These are phyloP conservation scores for Chaetomiaceae sp. DNA, from an alignment of 2,329 filamentous ascomycete species.

Conservation along the genomic window DNA sequence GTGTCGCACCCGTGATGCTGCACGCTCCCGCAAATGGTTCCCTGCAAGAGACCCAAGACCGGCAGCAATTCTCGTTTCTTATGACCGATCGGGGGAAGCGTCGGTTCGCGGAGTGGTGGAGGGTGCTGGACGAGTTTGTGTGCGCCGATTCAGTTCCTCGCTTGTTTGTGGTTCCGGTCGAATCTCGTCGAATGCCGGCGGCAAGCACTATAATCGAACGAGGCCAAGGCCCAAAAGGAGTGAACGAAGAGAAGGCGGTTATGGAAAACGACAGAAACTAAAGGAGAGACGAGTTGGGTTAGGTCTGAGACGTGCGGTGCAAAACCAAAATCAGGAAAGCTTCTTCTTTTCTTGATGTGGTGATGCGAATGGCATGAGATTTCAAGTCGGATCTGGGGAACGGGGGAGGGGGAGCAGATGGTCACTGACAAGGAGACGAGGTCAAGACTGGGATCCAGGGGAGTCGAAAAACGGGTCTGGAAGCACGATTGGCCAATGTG, in stretches of 20 bases:
- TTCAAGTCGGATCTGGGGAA: background rate
- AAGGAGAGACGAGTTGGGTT: constrained; percentile 8
- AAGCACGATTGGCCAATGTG: background rate
- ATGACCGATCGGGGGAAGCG: background rate
- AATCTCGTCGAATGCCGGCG: no score
- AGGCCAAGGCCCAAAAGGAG: constrained; percentile 15
- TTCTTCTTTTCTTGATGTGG: background rate
- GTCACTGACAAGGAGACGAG: no score
- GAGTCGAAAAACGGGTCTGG: no score
- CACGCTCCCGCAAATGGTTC: constrained; percentile 19
- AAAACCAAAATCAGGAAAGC: background rate
- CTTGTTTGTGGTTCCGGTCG: background rate
- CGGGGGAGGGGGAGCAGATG: background rate
- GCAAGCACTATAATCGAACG: no score
- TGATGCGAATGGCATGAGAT: constrained; percentile 7
- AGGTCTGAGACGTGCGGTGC: no score
- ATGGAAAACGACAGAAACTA: background rate
- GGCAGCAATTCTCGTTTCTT: constrained; percentile 9
- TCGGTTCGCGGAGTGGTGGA: background rate
- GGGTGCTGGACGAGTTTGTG: no score
- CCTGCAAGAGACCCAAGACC: constrained; percentile 6
- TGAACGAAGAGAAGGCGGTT: constrained; percentile 20
- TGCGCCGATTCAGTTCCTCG: constrained; percentile 9
- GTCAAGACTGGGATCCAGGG: no score
- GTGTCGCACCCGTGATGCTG: constrained; percentile 20